A percentile compares a stretch with the other conserved stretches of the same genome.
These are phyloP conservation scores for Knoxia roxburghii DNA, from an alignment of 257 asterid genomes.

Conservation along the genomic window DNA sequence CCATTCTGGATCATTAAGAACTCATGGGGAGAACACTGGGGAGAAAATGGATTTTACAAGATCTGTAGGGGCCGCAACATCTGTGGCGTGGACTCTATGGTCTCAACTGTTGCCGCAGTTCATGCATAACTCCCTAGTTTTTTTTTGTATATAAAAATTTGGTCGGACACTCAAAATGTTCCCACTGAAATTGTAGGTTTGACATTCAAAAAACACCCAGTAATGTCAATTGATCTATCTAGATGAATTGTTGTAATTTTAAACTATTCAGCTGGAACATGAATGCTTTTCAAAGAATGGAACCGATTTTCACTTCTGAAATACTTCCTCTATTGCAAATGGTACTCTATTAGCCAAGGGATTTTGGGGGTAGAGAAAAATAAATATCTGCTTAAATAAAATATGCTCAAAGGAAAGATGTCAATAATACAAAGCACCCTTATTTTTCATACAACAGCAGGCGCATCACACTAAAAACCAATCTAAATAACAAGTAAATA, in stretches of 20 bases:
- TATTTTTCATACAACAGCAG: constrained; percentile 15
- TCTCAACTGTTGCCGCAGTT: constrained; percentile 79
- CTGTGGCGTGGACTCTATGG: constrained; percentile 92
- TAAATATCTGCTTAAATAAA: no score
- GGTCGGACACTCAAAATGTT: not conserved
- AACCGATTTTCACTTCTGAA: no score
- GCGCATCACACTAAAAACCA: not conserved
- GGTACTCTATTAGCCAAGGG: no score
- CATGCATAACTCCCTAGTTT: no score
- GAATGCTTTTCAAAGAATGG: not conserved
- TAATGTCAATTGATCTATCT: not conserved
- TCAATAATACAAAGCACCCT: not conserved
- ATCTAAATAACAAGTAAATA: constrained; percentile 5
- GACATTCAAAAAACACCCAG: not conserved
- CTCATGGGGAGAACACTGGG: constrained; percentile 86
- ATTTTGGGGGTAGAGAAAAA: no score
- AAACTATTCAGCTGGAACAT: not conserved
- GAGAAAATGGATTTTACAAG: constrained; percentile 69
- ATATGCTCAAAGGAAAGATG: no score
- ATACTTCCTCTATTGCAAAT: no score
- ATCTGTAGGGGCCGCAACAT: constrained; percentile 62
- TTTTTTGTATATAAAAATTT: constrained; percentile 11
- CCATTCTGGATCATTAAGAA: constrained; percentile 87
- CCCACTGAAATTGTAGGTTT: not conserved
- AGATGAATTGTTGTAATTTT: not conserved